Evolutionary conservation across 1,284 basidiomycete genomes (phyloP), one percentile per base, ranked within the genome.

Genomic region (Moniliophthora roreri): DNA sequence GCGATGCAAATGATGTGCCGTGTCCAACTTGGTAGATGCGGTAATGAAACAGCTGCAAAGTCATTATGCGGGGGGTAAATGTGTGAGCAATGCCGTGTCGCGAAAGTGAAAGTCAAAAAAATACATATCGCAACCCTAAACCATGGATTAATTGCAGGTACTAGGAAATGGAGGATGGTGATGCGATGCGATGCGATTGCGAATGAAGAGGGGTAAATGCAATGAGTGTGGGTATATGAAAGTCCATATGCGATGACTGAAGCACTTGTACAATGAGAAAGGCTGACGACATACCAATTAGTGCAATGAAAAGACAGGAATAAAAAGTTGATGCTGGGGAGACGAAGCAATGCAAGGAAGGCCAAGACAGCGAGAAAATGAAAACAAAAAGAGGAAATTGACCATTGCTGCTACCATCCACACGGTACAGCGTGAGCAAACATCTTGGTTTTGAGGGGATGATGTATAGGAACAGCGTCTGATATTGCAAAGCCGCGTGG

Each of bases 341-440:
- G 11, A 32, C 6, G 28, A 32, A 11, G 32, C 40, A 24, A 54
- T 57, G 55, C 55, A 46, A 52, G 37, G 32, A 32, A 13, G 23
- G 37, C 48, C 37, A 40, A 48, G 32, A 38, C 34, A 46, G 40
- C 35, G 34, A 45, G 21, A 34, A 24, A 44, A 52, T 51, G 50
- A 48, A 54, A 55, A 50, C 51, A 59, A 42, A 28, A 42, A 51
- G 51, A 57, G 39, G 45, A 54, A 59, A 46, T 49, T 51, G 48
- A 38, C 41, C 23, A 50, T 48, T 20, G 35, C 54, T 48, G 59
- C 66, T 75, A 82, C 80, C 80, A 81, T 3, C 68, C 65, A 4
- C 74, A 65, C 1, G 78, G 77, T 8, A 69, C 66, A 23, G 79
- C 79, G 55, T 72, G 71, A 2, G 79, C 77, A 24, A 75, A 80